Conservation (phyloP, 495 filamentous ascomycete genomes). For the Lindgomyces ingoldianus region DNA sequence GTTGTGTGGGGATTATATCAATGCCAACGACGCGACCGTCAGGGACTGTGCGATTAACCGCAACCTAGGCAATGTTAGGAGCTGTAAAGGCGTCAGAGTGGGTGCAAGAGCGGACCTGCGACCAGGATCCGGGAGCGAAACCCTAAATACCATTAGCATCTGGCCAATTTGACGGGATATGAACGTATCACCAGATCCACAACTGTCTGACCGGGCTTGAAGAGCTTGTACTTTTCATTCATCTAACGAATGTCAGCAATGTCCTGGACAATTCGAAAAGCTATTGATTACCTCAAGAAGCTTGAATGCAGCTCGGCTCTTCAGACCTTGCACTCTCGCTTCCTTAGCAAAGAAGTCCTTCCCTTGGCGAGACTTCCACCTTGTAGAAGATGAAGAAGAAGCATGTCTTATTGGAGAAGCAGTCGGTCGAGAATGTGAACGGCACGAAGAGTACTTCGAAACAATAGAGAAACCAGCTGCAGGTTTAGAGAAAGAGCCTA, state of each 20-base stretch:
- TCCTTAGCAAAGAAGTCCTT: slow-evolving; percentile 68
- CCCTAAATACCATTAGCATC: slow-evolving; percentile 55
- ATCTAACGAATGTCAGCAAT: slow-evolving; percentile 55
- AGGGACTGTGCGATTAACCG: slow-evolving; percentile 71
- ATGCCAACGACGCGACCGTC: slow-evolving; percentile 81
- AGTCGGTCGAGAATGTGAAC: background rate
- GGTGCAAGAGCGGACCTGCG: slow-evolving; percentile 60
- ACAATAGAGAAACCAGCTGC: slow-evolving; percentile 9
- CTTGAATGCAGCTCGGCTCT: slow-evolving; percentile 91
- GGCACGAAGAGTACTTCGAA: slow-evolving; percentile 9
- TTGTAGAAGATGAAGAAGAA: slow-evolving; percentile 65
- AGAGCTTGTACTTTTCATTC: slow-evolving; percentile 75
- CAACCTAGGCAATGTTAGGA: slow-evolving; percentile 62
- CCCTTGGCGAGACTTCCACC: slow-evolving; percentile 79
- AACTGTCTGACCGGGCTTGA: slow-evolving; percentile 76
- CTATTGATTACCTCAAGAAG: slow-evolving; percentile 64
- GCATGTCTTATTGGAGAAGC: slow-evolving; percentile 15
- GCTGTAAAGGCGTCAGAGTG: background rate
- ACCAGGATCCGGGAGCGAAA: slow-evolving; percentile 93
- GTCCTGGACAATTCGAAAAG: background rate
- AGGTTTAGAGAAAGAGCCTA: slow-evolving; percentile 1
- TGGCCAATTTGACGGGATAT: background rate
- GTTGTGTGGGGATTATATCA: slow-evolving; percentile 88
- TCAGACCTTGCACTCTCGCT: slow-evolving; percentile 73
- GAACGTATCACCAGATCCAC: slow-evolving; percentile 73